These are phyloP conservation scores for Extremus antarcticus DNA, from an alignment of 495 filamentous ascomycete genomes.

Conservation along the genomic window DNA sequence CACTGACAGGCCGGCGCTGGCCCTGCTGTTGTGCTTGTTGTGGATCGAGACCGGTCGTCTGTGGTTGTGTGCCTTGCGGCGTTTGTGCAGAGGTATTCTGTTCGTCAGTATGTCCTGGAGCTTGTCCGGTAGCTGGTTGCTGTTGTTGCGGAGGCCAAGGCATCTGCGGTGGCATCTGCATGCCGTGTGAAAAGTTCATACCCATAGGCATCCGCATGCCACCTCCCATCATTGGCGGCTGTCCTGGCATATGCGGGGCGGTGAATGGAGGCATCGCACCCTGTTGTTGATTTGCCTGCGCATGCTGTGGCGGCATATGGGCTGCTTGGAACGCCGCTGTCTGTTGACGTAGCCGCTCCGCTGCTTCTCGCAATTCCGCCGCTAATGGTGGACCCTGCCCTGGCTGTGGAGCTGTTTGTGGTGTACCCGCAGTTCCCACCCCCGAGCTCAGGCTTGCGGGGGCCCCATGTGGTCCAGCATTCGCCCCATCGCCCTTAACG, in stretches of 20 bases:
- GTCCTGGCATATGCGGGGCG: not conserved
- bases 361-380: too few species aligned
- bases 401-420: not conserved
- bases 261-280: not conserved
- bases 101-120: not conserved
- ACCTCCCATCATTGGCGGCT: not conserved
- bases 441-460: not conserved
- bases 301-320: constrained; percentile 8
- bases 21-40: not conserved
- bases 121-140: not conserved
- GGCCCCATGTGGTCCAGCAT: too few species aligned
- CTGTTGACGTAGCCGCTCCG: too few species aligned
- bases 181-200: not conserved
- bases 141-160: not conserved
- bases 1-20: constrained; percentile 5
- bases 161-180: not conserved
- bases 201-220: not conserved
- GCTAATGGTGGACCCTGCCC: too few species aligned
- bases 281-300: constrained; percentile 14
- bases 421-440: constrained; percentile 1
- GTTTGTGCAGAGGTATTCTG: not conserved
- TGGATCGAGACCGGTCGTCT: not conserved
- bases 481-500: constrained; percentile 6
- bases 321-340: too few species aligned
- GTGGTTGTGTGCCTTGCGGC: not conserved